Evolutionary conservation across 208 protist genomes (phyloP), one percentile per base, ranked within the genome.

Genomic region (Acanthamoeba royreba): DNA sequence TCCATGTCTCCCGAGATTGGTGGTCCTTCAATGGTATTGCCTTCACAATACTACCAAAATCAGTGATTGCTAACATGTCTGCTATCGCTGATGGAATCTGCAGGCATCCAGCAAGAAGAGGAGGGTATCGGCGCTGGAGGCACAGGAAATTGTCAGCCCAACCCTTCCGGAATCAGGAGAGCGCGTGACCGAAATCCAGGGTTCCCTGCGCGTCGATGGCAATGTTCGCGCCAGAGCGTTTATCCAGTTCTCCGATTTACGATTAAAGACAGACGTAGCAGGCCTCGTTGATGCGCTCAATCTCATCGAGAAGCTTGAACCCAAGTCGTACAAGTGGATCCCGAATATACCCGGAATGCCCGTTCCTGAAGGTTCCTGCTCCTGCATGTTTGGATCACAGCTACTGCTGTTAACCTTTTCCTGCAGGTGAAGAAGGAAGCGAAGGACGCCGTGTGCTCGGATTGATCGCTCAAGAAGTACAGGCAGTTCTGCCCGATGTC

Each of bases 401-500:
- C 22, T 46, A 45, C 69, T 46, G 15, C 69, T 28, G 19, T 4
- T 22, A 1, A 81, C 0, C 13, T 28, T 13, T 45, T 19, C 19
- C 31, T 4, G 31, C 38, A 89, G 83, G 31, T 9, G 45, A 87
- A 13, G 89, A 66, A 2, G 77, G 31, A 8, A 22, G 28, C 0
- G 79, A 19, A 9, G 91, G 91, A 19, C 38, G 72, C 5, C 19
- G 38, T 2, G 91, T 93, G 28, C 40, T 93, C 33, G 91, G 91
- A 8, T 22, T 93, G 38, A 93, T 93, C n/a, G 91, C 91, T 13
- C 91, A 93, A 19, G 91, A 93, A 42, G 91, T 93, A 4, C 91
- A 89, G 91, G 40, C n/a, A 35, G 83, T 89, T 42, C 33, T 89
- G 13, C 87, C 87, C 25, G 87, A 92, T 5, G 58, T 79, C 15